Conservation (phyloP, 257 asterid genomes). For the Solanum chilense region DNA sequence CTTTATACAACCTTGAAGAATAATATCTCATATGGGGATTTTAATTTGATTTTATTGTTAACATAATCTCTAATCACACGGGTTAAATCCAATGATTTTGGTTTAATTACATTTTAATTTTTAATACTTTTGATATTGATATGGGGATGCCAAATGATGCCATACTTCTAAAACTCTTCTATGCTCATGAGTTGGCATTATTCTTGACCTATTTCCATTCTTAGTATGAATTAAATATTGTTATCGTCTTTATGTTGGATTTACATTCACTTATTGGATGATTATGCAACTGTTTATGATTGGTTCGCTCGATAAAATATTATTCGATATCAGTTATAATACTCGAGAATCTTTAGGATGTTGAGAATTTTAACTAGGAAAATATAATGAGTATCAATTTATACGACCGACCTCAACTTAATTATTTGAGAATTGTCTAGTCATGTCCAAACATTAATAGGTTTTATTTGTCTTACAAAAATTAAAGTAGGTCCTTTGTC, state of each 20-base stretch:
- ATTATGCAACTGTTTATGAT: too few species aligned
- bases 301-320: neutral
- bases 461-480: neutral
- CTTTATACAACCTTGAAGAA: neutral
- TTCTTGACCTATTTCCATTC: too few species aligned
- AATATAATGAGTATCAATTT: too few species aligned
- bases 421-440: neutral
- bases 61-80: neutral
- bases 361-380: too few species aligned
- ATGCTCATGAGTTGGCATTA: too few species aligned
- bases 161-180: too few species aligned
- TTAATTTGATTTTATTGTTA: neutral
- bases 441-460: neutral
- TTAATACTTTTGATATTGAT: neutral
- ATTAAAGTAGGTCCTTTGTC: neutral
- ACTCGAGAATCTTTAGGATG: too few species aligned
- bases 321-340: neutral
- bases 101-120: neutral
- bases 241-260: too few species aligned
- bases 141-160: too few species aligned
- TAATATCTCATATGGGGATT: neutral
- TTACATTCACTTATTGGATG: neutral
- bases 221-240: too few species aligned
- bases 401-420: too few species aligned
- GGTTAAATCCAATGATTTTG: neutral